A percentile compares a stretch with the other conserved stretches of the same genome.
These are phyloP conservation scores for Aspergillus sp. DNA, from an alignment of 2,329 filamentous ascomycete genomes.

Conservation along the genomic window DNA sequence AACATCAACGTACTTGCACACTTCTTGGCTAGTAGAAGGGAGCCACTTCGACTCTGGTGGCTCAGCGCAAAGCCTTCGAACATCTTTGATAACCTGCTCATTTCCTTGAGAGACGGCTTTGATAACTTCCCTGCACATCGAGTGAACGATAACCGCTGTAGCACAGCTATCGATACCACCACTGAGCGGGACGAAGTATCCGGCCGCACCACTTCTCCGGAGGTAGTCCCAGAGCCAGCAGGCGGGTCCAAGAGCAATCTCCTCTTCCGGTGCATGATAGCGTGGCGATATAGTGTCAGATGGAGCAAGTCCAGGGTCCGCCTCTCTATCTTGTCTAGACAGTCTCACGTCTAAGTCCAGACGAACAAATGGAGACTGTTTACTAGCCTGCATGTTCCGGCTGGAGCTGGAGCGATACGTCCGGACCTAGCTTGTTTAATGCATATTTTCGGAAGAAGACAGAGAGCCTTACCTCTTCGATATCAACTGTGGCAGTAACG, in stretches of 20 bases:
- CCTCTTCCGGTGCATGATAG: slow-evolving; percentile 64
- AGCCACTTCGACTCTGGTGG: slow-evolving; percentile 47
- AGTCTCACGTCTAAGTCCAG: slow-evolving; percentile 37
- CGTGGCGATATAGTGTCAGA: slow-evolving; percentile 46
- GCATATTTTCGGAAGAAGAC: not conserved
- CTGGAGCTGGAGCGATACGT: slow-evolving; percentile 28
- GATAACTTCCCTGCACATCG: slow-evolving; percentile 38
- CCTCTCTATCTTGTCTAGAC: slow-evolving; percentile 34
- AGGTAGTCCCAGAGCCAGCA: slow-evolving; percentile 59
- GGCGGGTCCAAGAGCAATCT: slow-evolving; percentile 63
- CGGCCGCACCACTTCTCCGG: slow-evolving; percentile 33
- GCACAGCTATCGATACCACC: slow-evolving; percentile 42
- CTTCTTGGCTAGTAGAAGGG: slow-evolving; percentile 58
- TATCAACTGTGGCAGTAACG: slow-evolving; percentile 62
- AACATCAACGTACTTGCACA: slow-evolving; percentile 44
- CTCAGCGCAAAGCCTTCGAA: slow-evolving; percentile 51
- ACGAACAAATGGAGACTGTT: slow-evolving; percentile 31
- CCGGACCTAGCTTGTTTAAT: slow-evolving; percentile 28
- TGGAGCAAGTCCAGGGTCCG: slow-evolving; percentile 46
- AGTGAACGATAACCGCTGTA: slow-evolving; percentile 38
- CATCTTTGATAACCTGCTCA: slow-evolving; percentile 53
- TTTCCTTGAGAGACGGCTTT: slow-evolving; percentile 35
- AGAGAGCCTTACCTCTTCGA: slow-evolving; percentile 64
- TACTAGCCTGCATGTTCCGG: slow-evolving; percentile 34
- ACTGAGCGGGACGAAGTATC: slow-evolving; percentile 39